A percentile compares a stretch with the other conserved stretches of the same genome.
phyloP scores from a whole-genome alignment of 2,329 filamentous ascomycete species.

The Coleophoma cylindrospora region DNA sequence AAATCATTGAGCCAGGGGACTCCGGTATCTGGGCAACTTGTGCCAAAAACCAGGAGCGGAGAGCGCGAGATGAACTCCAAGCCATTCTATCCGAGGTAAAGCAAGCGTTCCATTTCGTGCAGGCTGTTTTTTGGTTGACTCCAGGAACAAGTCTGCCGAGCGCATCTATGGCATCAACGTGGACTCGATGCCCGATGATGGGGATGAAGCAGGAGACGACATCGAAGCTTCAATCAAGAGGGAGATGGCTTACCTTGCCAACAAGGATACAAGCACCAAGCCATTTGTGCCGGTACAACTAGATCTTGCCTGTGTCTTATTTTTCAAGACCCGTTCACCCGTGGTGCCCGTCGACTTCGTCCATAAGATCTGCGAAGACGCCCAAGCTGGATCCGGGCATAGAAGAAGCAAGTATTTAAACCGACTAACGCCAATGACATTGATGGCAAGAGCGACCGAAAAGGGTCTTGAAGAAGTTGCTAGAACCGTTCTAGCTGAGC shows the following conservation, averaged over 20 bases:
- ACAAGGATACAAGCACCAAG: conserved; percentile 31
- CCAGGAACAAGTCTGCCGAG: conserved; percentile 54
- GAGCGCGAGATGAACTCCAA: conserved; percentile 63
- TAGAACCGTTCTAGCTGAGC: conserved; percentile 52
- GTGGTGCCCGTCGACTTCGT: conserved; percentile 52
- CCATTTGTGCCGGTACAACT: conserved; percentile 48
- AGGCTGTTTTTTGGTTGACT: too few species aligned
- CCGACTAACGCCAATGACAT: conserved; percentile 48
- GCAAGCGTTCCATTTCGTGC: too few species aligned
- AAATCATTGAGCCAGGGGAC: conserved; percentile 61
- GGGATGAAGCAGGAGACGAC: conserved; percentile 47
- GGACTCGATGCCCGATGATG: conserved; percentile 30
- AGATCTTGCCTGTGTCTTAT: conserved; percentile 58
- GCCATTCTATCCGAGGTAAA: conserved; percentile 61
- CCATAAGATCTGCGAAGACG: conserved; percentile 50
- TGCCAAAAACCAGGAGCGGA: conserved; percentile 64
- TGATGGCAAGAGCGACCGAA: conserved; percentile 61
- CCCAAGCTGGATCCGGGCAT: conserved; percentile 34
- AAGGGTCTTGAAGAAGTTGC: conserved; percentile 63
- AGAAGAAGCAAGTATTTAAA: conserved; percentile 55
- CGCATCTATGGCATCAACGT: conserved; percentile 45
- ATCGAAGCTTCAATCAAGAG: conserved; percentile 70
- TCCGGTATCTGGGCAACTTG: conserved; percentile 76
- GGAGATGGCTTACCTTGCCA: conserved; percentile 62
- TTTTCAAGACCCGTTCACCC: conserved; percentile 51